Conservation (phyloP, 2,329 filamentous ascomycete genomes). For the Aspergillus tubingensis region DNA sequence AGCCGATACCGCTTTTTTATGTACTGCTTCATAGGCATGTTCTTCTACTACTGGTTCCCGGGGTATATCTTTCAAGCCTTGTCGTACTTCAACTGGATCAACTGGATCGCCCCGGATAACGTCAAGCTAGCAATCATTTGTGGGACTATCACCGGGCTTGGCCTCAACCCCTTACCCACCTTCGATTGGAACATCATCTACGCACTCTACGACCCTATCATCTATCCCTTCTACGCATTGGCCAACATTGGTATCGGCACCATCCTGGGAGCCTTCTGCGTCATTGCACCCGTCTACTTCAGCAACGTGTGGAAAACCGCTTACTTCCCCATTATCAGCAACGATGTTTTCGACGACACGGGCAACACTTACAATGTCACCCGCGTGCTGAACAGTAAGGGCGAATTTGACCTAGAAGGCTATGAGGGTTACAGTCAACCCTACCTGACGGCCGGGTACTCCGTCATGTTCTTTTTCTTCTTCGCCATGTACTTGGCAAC, state of each 20-base stretch:
- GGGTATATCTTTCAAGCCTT: slow-evolving; percentile 6
- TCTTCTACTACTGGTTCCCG: slow-evolving; percentile 14
- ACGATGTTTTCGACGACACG: slow-evolving; percentile 11
- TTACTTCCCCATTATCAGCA: slow-evolving; percentile 13
- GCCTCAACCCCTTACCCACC: slow-evolving; percentile 10
- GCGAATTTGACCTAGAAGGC: slow-evolving; percentile 1
- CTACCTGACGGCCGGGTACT: slow-evolving; percentile 3
- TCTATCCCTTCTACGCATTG: slow-evolving; percentile 10
- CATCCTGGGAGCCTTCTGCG: not conserved
- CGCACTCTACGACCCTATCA: slow-evolving; percentile 2
- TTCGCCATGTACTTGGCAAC: slow-evolving; percentile 9
- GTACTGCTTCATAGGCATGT: slow-evolving; percentile 9
- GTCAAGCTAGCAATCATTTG: slow-evolving; percentile 8
- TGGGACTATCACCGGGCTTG: slow-evolving; percentile 5
- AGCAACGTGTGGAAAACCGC: slow-evolving; percentile 9
- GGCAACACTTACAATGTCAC: slow-evolving; percentile 5
- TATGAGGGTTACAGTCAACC: slow-evolving; percentile 8
- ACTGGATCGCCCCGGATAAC: slow-evolving; percentile 11
- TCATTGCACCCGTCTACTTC: slow-evolving; percentile 8
- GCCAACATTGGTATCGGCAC: slow-evolving; percentile 6
- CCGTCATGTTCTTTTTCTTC: slow-evolving; percentile 8
- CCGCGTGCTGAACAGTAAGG: slow-evolving; percentile 3
- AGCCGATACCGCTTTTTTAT: slow-evolving; percentile 12
- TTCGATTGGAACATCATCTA: slow-evolving; percentile 14
- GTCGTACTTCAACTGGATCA: slow-evolving; percentile 16